Conservation (phyloP, 2,329 filamentous ascomycete genomes). For the Calcarisporium arbuscula region DNA sequence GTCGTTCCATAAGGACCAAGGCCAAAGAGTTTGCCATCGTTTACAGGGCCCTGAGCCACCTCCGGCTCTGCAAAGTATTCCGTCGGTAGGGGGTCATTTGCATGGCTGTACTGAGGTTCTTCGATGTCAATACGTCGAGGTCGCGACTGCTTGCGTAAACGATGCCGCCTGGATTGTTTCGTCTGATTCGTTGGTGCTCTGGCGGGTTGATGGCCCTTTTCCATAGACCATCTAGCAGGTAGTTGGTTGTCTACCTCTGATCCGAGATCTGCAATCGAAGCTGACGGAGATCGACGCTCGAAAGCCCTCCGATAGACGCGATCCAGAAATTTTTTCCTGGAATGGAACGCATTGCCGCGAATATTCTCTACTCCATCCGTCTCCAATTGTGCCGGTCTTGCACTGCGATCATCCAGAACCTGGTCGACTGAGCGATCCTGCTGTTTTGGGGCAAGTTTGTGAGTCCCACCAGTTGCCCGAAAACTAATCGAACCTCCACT, state of each 20-base stretch:
- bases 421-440: neutral
- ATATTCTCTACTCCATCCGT: slow-evolving; percentile 30
- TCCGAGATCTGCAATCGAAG: neutral
- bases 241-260: neutral
- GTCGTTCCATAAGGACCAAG: slow-evolving; percentile 54
- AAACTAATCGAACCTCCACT: slow-evolving; percentile 21
- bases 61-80: slow-evolving; percentile 7
- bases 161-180: slow-evolving; percentile 12
- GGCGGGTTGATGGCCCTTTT: neutral
- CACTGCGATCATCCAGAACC: neutral
- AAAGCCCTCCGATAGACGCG: slow-evolving; percentile 40
- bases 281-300: slow-evolving; percentile 18
- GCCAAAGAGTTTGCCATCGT: slow-evolving; percentile 35
- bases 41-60: slow-evolving; percentile 8
- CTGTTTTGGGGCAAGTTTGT: slow-evolving; percentile 1
- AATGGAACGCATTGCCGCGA: slow-evolving; percentile 36
- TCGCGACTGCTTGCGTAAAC: slow-evolving; percentile 35
- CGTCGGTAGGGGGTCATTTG: slow-evolving; percentile 42
- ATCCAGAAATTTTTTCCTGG: slow-evolving; percentile 49
- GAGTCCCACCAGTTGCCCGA: slow-evolving; percentile 4
- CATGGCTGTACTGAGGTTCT: slow-evolving; percentile 46
- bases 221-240: neutral
- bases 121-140: slow-evolving; percentile 42
- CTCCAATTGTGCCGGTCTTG: slow-evolving; percentile 53
- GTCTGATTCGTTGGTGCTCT: neutral